Base-by-base conservation (phyloP, 805 yeast species). In the Metschnikowia koreensis region DNA sequence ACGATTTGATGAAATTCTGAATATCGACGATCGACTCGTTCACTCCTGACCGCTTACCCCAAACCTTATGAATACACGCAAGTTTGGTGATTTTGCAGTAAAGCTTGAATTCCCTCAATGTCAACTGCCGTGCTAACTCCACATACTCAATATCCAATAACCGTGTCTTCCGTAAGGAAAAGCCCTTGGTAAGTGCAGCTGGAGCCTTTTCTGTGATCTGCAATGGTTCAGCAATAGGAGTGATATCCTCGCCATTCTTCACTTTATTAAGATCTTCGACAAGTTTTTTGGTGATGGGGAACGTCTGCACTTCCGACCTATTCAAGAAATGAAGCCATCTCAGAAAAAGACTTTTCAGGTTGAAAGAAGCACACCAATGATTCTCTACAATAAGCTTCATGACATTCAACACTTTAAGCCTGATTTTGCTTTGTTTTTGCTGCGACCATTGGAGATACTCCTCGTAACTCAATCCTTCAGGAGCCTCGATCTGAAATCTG, bases 391-490 rank as follows among this genome's bases (percentile, higher is more conserved):
- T 75, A 13, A 81, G 69, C 59, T 81, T 82, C 81, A 91, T 79
- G 27, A 86, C 75, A 53, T 82, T 81, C 52, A 87, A 74, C 9
- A 87, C 87, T 51, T 89, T 76, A 26, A 79, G 60, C 49, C 90
- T 81, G 33, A 87, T 84, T 1, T 89, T 89, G 51, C 73, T 75
- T 53, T 85, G 82, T 61, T 89, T 89, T 62, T 80, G 81, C 40
- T 82, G 81, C 9, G 83, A 75, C 97, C 97, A 90, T 9, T 77
- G 68, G 42, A 82, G 81, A 65, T 87, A 89, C 61, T 89, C 96
- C 55, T 87, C 96, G 62, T 83, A 88, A 53, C 88, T 82, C 53
- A 93, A 69, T 0, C 96, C 96, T 61, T 89, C 97, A 0, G 97
- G 97, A 22, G 97, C 94, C 55, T 81, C 81, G 13, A 82, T 69